Evolutionary conservation across 2,329 filamentous ascomycete species (phyloP).

Genomic region (Emmonsiellopsis sp.): DNA sequence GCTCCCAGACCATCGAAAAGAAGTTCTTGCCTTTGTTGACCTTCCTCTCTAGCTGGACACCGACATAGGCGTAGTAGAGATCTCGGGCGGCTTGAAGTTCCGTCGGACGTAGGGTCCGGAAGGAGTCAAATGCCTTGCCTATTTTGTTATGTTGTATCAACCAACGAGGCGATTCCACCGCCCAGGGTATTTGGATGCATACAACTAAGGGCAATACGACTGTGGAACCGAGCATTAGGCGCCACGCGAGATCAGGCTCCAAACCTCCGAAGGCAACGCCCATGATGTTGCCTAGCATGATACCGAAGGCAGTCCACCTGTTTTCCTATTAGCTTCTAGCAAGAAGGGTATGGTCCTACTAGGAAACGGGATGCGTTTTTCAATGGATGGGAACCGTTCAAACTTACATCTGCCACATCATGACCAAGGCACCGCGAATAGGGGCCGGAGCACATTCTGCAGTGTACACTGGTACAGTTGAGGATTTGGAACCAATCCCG

Average conservation of each 20-base stretch:
- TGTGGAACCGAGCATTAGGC: conserved; percentile 60
- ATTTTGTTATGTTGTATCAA: conserved; percentile 36
- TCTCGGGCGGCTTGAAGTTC: conserved; percentile 37
- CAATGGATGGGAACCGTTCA: no score
- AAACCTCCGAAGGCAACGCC: conserved; percentile 53
- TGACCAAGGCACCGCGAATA: conserved; percentile 66
- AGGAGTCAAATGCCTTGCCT: conserved; percentile 32
- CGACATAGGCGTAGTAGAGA: conserved; percentile 41
- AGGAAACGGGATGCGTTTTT: neutral
- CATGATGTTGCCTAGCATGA: conserved; percentile 48
- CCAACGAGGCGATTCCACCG: conserved; percentile 45
- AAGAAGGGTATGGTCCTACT: neutral
- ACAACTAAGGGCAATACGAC: conserved; percentile 52
- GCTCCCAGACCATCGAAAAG: conserved; percentile 26
- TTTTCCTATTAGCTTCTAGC: neutral
- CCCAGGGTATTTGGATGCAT: conserved; percentile 53
- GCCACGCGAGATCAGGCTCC: conserved; percentile 52
- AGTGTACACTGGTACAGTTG: conserved; percentile 66
- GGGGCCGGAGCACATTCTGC: conserved; percentile 62
- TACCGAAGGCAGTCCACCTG: conserved; percentile 39
- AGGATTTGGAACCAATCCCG: conserved; percentile 66
- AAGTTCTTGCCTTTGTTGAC: conserved; percentile 42
- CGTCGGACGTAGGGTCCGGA: conserved; percentile 35
- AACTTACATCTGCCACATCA: conserved; percentile 60
- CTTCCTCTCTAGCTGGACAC: conserved; percentile 48